Conservation (phyloP, 441 rosid genomes). For the Flueggea neowawraea region DNA sequence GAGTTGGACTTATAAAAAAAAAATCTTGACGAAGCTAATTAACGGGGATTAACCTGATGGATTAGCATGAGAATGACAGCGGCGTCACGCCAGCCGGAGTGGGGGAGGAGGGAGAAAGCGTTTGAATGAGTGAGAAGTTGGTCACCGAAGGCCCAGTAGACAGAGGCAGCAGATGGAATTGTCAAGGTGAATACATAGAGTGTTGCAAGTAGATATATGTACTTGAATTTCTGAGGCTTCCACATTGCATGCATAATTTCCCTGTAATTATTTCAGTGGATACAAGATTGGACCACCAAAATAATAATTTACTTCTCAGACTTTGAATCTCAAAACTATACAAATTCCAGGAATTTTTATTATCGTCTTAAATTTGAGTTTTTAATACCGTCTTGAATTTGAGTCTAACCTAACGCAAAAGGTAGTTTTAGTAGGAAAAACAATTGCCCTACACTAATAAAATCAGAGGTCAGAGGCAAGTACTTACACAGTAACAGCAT, state of each 20-base stretch:
- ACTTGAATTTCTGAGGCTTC: slow-evolving; percentile 95
- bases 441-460: too few species aligned
- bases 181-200: slow-evolving; percentile 89
- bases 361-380: too few species aligned
- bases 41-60: slow-evolving; percentile 56
- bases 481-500: slow-evolving; percentile 96
- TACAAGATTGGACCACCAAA: too few species aligned
- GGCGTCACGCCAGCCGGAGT: slow-evolving; percentile 61
- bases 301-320: too few species aligned
- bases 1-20: too few species aligned
- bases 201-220: slow-evolving; percentile 85
- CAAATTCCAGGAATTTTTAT: too few species aligned
- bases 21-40: not conserved
- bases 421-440: too few species aligned
- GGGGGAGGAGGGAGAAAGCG: slow-evolving; percentile 87
- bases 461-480: not conserved
- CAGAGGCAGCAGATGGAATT: slow-evolving; percentile 84
- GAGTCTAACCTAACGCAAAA: too few species aligned
- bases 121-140: slow-evolving; percentile 84
- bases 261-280: slow-evolving; percentile 23
- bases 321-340: too few species aligned
- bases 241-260: slow-evolving; percentile 98
- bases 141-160: slow-evolving; percentile 97
- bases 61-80: slow-evolving; percentile 96
- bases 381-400: too few species aligned